A percentile compares a stretch with the other conserved stretches of the same genome.
Evolutionary conservation across 1,139 yeast species (phyloP).

Genomic region (Saccharomyces hybrid): DNA sequence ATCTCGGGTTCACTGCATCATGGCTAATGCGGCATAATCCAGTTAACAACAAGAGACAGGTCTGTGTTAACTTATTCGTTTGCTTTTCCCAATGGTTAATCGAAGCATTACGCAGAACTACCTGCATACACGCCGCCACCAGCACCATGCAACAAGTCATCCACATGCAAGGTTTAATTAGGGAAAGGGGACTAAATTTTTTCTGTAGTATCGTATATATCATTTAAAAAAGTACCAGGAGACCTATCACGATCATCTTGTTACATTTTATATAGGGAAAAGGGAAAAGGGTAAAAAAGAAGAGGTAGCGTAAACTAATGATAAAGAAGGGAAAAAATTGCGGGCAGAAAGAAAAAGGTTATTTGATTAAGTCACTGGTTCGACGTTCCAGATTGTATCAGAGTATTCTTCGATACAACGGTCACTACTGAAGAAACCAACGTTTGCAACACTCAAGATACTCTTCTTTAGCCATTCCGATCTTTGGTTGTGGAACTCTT

Average conservation of each 20-base stretch:
- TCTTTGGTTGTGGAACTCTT: conserved; percentile 57
- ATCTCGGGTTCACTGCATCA: neutral
- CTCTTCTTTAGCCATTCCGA: conserved; percentile 70
- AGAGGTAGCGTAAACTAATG: neutral
- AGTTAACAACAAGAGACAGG: too few species aligned
- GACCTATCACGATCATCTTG: neutral
- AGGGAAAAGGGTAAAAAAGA: neutral
- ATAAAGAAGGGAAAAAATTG: neutral
- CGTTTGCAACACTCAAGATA: conserved; percentile 76
- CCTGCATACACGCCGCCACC: too few species aligned
- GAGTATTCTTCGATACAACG: conserved; percentile 91
- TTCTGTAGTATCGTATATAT: neutral
- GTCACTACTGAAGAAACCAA: conserved; percentile 90
- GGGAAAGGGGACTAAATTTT: neutral
- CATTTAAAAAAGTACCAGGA: neutral
- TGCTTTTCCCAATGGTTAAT: neutral
- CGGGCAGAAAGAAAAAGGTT: neutral
- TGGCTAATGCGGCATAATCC: too few species aligned
- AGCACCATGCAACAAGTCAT: too few species aligned
- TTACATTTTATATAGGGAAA: neutral
- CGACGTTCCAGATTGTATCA: conserved; percentile 86
- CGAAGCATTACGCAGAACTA: too few species aligned
- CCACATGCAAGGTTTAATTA: too few species aligned
- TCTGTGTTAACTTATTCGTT: neutral
- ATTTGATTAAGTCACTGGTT: conserved; percentile 41